Evolutionary conservation across 1,284 basidiomycete species (phyloP).

Genomic region (Microstroma glucosiphilum): DNA sequence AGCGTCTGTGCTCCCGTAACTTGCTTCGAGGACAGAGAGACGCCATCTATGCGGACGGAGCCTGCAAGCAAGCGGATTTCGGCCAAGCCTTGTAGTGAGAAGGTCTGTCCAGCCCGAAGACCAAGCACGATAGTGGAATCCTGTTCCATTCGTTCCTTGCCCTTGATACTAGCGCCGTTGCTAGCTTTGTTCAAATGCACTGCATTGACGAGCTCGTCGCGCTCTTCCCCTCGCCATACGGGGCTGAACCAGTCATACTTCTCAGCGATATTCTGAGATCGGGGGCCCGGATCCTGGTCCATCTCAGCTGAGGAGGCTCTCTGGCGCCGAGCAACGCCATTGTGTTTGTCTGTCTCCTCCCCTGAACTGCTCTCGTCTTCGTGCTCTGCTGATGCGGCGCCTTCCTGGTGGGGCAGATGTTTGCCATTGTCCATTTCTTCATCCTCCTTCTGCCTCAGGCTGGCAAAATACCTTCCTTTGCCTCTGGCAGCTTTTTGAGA

Average conservation of each 20-base stretch:
- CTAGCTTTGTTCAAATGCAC: background rate
- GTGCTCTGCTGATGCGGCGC: background rate
- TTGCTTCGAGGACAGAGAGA: background rate
- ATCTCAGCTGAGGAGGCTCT: background rate
- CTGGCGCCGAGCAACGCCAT: too few species aligned
- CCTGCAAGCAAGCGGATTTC: background rate
- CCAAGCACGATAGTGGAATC: background rate
- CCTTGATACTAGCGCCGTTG: background rate
- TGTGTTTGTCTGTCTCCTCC: too few species aligned
- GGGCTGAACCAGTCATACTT: slow-evolving; percentile 5
- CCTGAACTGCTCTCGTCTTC: too few species aligned
- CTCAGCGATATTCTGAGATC: background rate
- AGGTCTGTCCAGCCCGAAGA: background rate
- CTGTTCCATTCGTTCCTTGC: background rate
- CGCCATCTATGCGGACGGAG: background rate
- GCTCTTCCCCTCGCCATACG: slow-evolving; percentile 1
- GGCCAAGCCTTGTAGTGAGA: background rate
- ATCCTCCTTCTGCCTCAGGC: background rate
- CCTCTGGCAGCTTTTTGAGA: too few species aligned
- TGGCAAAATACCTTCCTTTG: too few species aligned
- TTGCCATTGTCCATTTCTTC: background rate
- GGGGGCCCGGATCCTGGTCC: background rate
- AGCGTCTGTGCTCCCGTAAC: background rate
- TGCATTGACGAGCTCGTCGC: background rate
- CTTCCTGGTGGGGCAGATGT: background rate